A percentile compares a stretch with the other conserved stretches of the same genome.
These are phyloP conservation scores for Leccinum barrowsii DNA, from an alignment of 768 basidiomycete species.

Conservation along the genomic window DNA sequence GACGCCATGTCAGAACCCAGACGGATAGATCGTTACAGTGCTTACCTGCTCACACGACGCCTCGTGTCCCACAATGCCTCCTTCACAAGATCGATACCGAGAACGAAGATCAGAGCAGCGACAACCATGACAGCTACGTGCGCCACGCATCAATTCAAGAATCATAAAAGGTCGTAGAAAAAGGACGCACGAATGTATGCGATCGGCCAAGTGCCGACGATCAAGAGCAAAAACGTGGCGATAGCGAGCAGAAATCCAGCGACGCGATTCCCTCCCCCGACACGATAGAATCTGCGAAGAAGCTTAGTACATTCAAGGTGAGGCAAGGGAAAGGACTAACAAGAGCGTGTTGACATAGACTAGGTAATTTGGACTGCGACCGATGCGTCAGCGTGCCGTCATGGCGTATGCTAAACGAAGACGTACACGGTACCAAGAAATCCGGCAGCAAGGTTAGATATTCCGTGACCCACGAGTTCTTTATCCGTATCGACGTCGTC, in stretches of 20 bases:
- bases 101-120: conserved; percentile 86
- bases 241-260: conserved; percentile 83
- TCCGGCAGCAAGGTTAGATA: conserved; percentile 84
- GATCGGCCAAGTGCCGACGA: conserved; percentile 86
- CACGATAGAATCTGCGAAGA: conserved; percentile 73
- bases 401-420: not conserved
- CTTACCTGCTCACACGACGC: conserved; percentile 75
- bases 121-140: conserved; percentile 83
- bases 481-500: conserved; percentile 89
- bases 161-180: not conserved
- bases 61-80: conserved; percentile 97
- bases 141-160: not conserved
- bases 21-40: conserved; percentile 3
- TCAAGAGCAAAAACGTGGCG: conserved; percentile 65
- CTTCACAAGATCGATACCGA: conserved; percentile 91
- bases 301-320: not conserved
- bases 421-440: conserved; percentile 75
- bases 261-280: conserved; percentile 82
- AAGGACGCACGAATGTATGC: conserved; percentile 78
- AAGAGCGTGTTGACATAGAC: conserved; percentile 85
- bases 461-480: conserved; percentile 90
- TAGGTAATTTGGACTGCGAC: conserved; percentile 70
- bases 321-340: conserved; percentile 36
- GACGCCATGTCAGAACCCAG: conserved; percentile 5
- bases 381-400: conserved; percentile 4